phyloP scores from a whole-genome alignment of 78 protist genomes.

The Speleostelium caveatum region DNA sequence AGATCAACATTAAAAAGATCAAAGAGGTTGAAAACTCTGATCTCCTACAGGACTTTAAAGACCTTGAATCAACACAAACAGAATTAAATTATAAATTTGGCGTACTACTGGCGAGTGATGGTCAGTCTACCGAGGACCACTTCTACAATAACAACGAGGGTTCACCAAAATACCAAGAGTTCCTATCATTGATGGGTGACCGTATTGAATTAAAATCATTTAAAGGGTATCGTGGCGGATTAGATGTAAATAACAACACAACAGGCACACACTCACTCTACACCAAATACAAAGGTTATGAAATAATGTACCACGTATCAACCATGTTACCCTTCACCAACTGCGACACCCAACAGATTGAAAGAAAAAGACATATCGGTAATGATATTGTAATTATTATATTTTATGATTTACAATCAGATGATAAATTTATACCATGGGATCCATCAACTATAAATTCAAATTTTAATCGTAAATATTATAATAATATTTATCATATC shows the following conservation, averaged over 20 bases:
- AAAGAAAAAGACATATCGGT: constrained; percentile 76
- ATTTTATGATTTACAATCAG: constrained; percentile 40
- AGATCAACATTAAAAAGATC: constrained; percentile 26
- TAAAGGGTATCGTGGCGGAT: constrained; percentile 70
- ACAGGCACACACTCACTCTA: constrained; percentile 80
- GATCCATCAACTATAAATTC: constrained; percentile 64
- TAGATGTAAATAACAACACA: constrained; percentile 77
- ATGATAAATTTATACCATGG: constrained; percentile 31
- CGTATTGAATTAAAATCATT: constrained; percentile 35
- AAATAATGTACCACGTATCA: constrained; percentile 81
- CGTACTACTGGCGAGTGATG: constrained; percentile 39
- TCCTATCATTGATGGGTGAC: constrained; percentile 64
- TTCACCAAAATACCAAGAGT: constrained; percentile 25
- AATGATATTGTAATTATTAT: too few species aligned
- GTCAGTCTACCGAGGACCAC: constrained; percentile 71
- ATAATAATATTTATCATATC: too few species aligned
- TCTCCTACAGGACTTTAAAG: constrained; percentile 49
- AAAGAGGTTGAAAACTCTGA: constrained; percentile 55
- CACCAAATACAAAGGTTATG: constrained; percentile 60
- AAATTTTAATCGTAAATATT: constrained; percentile 59
- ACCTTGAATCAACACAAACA: constrained; percentile 47
- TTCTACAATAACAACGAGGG: constrained; percentile 47
- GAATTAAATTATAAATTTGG: constrained; percentile 76
- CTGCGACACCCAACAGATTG: constrained; percentile 53
- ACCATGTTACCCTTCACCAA: constrained; percentile 67